Evolutionary conservation across 2,329 filamentous ascomycete species (phyloP).

Genomic region (Aspergillus texensis): DNA sequence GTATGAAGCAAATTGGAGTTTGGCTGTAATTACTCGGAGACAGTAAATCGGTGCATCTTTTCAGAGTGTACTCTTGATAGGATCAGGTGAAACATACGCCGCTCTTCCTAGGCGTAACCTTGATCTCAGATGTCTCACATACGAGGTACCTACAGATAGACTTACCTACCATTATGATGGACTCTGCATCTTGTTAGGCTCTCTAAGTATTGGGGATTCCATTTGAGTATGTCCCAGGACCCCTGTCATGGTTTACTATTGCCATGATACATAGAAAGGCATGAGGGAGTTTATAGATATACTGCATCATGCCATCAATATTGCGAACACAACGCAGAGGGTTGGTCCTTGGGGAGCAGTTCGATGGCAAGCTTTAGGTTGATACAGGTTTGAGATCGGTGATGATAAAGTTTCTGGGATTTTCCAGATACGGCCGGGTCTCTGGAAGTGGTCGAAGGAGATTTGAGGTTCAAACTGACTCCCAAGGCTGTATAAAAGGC

Average conservation of each 20-base stretch:
- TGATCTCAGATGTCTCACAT: not conserved
- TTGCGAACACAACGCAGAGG: not conserved
- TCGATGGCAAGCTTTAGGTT: not conserved
- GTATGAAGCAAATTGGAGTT: not conserved
- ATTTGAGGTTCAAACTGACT: not conserved
- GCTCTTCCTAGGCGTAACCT: not conserved
- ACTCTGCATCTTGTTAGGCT: not conserved
- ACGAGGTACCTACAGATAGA: not conserved
- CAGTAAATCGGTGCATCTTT: not conserved
- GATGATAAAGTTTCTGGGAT: too few relatives aligned
- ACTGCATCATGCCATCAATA: not conserved
- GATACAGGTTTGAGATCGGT: not conserved
- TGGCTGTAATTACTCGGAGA: not conserved
- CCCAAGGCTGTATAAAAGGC: not conserved
- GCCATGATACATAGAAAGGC: not conserved
- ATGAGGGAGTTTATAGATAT: not conserved
- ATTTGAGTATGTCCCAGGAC: not conserved
- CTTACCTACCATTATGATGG: not conserved
- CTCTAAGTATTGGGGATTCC: not conserved
- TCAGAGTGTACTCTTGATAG: not conserved
- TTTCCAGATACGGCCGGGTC: too few relatives aligned
- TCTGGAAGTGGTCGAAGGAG: too few relatives aligned
- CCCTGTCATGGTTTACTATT: too few relatives aligned
- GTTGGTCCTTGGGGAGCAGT: not conserved
- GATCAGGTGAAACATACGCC: not conserved